Conservation (phyloP, 169 alveolate genomes). For the Cryptosporidium canis region DNA sequence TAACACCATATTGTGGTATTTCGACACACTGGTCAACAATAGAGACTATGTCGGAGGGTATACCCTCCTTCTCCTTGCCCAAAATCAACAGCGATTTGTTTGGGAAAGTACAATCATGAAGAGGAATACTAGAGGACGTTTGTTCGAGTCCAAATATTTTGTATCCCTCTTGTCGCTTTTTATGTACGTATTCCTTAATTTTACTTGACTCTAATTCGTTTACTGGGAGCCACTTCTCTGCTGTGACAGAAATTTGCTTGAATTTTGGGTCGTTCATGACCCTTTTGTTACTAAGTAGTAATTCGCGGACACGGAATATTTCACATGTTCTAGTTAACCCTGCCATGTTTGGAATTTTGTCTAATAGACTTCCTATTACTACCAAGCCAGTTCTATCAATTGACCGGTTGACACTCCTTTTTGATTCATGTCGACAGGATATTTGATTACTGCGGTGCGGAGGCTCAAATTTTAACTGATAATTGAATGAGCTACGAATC, state of each 20-base stretch:
- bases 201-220: slow-evolving; percentile 77
- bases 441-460: not conserved
- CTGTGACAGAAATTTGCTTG: slow-evolving; percentile 86
- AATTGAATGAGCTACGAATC: not conserved
- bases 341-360: slow-evolving; percentile 90
- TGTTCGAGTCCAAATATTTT: slow-evolving; percentile 89
- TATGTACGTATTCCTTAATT: slow-evolving; percentile 77
- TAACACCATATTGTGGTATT: slow-evolving; percentile 90
- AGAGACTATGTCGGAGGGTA: slow-evolving; percentile 86
- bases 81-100: slow-evolving; percentile 84
- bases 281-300: slow-evolving; percentile 76
- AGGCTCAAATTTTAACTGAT: slow-evolving; percentile 77
- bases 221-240: slow-evolving; percentile 91
- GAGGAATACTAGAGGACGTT: slow-evolving; percentile 83
- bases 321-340: slow-evolving; percentile 92
- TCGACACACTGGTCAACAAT: slow-evolving; percentile 88
- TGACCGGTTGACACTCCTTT: not conserved
- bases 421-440: slow-evolving; percentile 38
- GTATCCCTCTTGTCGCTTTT: slow-evolving; percentile 83
- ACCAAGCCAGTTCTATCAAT: slow-evolving; percentile 82
- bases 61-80: slow-evolving; percentile 93
- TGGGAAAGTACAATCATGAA: slow-evolving; percentile 84
- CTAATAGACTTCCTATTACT: slow-evolving; percentile 88
- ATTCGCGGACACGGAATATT: slow-evolving; percentile 81
- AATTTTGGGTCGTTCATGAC: slow-evolving; percentile 81